Base-by-base conservation (phyloP, 345 rosid genomes). In the Limnanthes douglasii region DNA sequence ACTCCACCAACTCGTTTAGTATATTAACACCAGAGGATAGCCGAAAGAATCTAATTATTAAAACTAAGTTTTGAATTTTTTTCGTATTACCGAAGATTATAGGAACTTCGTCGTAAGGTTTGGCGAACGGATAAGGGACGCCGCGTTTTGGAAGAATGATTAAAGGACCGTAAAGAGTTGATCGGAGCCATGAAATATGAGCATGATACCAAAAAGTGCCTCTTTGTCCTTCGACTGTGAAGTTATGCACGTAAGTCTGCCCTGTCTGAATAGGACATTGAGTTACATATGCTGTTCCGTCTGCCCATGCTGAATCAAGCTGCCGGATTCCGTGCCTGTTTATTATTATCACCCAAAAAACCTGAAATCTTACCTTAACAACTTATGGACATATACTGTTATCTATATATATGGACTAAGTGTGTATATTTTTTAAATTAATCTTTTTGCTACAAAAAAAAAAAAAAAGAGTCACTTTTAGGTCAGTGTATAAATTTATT, bases 241-340 rank as follows among this genome's bases (percentile, higher is more conserved):
- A 82, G 63, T 65, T 82, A 65, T 75, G 75, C 4, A 70, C 68
- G 46, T 68, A 86, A 29, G 53, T 65, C 33, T 64, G 68, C 34
- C 70, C 64, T 1, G 69, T 70, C 43, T 60, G 92, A 55, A 81
- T 75, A 0, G 86, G 94, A 38, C 92, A 81, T 35, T 78, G 84
- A 21, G 93, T 75, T 18, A 78, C 56, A 42, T 75, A 78, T 0
- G 79, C 33, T 1, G 94, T 86, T 21, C 93, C 93, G 45, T 86
- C 88, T 5, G 94, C 84, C 93, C 93, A 82, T 21, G 79, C 93
- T 4, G 60, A 81, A 40, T 28, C 51, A 37, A 78, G 63, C 38
- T 81, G 94, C 31, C 72, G 51, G 21, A 86, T 24, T 14, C 86
- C 93, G 25, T 75, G 92, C 97, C 84, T 80, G n/a, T n/a, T n/a